Conservation (phyloP, 257 asterid species). For the Pogostemon cablin region DNA sequence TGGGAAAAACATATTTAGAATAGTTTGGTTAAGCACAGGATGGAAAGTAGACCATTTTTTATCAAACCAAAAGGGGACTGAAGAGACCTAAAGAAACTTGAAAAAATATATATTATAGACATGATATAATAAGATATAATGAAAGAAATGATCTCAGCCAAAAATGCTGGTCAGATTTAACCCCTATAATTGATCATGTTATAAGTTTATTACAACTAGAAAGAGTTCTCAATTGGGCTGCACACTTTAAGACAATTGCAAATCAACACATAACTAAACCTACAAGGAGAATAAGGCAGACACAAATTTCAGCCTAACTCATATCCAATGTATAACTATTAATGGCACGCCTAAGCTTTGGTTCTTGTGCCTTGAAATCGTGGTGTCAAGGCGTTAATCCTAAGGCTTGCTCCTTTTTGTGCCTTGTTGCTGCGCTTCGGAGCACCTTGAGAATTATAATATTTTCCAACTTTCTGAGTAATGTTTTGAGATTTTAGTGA, state of each 20-base stretch:
- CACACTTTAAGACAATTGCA: conserved; percentile 1
- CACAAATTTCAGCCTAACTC: not conserved
- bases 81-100: not conserved
- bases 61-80: not conserved
- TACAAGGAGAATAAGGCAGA: not conserved
- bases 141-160: not conserved
- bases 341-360: too few species aligned
- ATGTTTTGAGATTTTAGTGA: too few species aligned
- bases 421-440: too few species aligned
- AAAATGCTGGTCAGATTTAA: not conserved
- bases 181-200: not conserved
- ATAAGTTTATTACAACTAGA: not conserved
- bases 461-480: too few species aligned
- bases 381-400: too few species aligned
- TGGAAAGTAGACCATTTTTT: not conserved
- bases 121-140: not conserved
- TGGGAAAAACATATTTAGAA: not conserved
- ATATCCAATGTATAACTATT: not conserved
- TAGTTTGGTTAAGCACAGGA: not conserved
- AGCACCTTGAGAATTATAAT: too few species aligned
- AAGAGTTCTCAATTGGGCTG: conserved; percentile 2
- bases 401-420: too few species aligned
- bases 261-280: conserved; percentile 2
- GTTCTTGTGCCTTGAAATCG: too few species aligned
- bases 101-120: not conserved